Conservation (phyloP, 495 filamentous ascomycete genomes). For the Annulohypoxylon maeteangense region DNA sequence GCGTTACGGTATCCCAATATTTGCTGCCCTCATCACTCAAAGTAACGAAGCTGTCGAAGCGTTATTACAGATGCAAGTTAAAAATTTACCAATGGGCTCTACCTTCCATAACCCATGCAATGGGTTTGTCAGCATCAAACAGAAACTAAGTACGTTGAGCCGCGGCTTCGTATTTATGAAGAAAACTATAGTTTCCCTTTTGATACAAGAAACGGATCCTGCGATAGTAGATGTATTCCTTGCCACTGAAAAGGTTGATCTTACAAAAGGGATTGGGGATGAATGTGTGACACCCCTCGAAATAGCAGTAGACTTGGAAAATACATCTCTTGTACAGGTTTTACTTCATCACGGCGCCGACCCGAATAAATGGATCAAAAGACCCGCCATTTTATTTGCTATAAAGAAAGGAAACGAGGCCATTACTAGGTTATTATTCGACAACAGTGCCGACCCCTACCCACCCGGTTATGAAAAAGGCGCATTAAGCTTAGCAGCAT, state of each 20-base stretch:
- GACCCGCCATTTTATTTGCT: no score
- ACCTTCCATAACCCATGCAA: not conserved
- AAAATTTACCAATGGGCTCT: not conserved
- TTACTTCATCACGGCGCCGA: not conserved
- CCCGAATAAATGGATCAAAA: not conserved
- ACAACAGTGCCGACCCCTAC: not conserved
- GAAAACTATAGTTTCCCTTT: not conserved
- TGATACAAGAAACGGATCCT: not conserved
- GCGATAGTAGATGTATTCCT: not conserved
- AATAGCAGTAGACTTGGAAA: not conserved
- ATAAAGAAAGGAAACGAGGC: not conserved
- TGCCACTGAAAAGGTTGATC: not conserved
- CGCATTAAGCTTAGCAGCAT: no score
- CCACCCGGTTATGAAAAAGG: not conserved
- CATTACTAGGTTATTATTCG: not conserved
- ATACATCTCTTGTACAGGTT: not conserved
- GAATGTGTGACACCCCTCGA: no score
- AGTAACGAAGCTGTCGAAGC: not conserved
- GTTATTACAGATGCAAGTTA: not conserved
- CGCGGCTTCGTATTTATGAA: not conserved
- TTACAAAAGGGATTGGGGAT: no score
- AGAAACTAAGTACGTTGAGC: not conserved
- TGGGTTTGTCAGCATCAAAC: not conserved
- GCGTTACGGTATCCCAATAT: not conserved
- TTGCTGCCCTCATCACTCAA: not conserved